Percentiles rank a stretch among this genome's conserved stretches.
phyloP scores from a whole-genome alignment of 306 rosid species.

The Ammopiptanthus mongolicus region DNA sequence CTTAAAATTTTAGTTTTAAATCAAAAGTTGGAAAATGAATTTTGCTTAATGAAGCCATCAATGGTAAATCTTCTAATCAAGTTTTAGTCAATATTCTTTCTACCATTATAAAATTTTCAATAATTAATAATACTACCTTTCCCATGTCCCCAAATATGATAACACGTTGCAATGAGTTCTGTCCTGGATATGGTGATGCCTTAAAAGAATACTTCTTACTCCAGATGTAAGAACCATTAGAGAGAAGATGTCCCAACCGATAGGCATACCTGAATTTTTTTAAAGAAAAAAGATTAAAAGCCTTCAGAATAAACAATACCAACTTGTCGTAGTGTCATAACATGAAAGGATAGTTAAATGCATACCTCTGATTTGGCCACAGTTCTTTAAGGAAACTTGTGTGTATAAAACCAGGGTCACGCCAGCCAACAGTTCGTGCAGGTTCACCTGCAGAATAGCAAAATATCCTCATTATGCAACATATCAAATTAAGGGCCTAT shows the following conservation, averaged over 20 bases:
- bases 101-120: background rate
- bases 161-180: conserved; percentile 71
- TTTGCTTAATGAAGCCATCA: background rate
- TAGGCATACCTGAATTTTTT: conserved; percentile 45
- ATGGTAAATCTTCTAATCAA: background rate
- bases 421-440: conserved; percentile 81
- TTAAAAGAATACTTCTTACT: conserved; percentile 53
- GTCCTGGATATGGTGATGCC: conserved; percentile 81
- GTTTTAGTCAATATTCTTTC: background rate
- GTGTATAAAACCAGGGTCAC: conserved; percentile 86
- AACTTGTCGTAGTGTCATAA: background rate
- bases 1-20: background rate
- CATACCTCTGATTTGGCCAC: conserved; percentile 64
- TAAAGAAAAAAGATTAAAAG: background rate
- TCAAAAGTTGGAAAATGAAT: background rate
- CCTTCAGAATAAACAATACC: conserved; percentile 4
- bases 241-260: conserved; percentile 41
- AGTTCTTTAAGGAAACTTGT: conserved; percentile 63
- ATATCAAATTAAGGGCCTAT: background rate
- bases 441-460: conserved; percentile 51
- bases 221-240: conserved; percentile 39
- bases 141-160: conserved; percentile 90
- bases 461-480: background rate
- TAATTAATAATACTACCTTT: conserved; percentile 39
- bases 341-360: background rate